Base-by-base conservation (phyloP, 129 eudicot genomes). In the Arctium lappa region DNA sequence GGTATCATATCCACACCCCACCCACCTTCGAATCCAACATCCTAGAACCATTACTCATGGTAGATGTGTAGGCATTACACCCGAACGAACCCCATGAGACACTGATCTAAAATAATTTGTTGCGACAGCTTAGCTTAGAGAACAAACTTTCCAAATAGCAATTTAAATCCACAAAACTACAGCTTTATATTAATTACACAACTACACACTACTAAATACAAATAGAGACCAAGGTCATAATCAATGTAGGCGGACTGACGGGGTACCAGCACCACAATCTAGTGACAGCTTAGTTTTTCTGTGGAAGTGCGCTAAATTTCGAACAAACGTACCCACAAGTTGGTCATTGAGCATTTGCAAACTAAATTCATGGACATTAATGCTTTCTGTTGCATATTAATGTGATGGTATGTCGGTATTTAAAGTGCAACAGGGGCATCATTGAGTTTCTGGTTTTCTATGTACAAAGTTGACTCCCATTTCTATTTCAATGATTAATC, bases 381-480 rank as follows among this genome's bases (percentile, higher is more conserved):
- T 60, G 37, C 3, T 77, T 77, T 60, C 10, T 60, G 8, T 62
- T 15, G 22, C 37, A 15, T 65, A 66, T 29, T 39, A 16, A 37
- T 37, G 37, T 78, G 42, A 62, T 68, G n/a, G 27, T 37, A 36
- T 62, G 22, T 65, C 9, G 53, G 81, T 78, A 29, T 63, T n/a
- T 78, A 65, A 66, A 62, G 60, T 65, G 74, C 73, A 78, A 78
- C 36, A 22, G 62, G 63, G 29, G 68, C 29, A 60, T 60, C 9
- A 60, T n/a, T 60, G 68, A 66, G 65, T 31, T 66, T 66, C 63
- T 11, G 18, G 74, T 66, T 32, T 38, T 39, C 65, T 16, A 66
- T 79, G 74, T 68, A 29, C 39, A 79, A 78, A 30, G 74, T 79
- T 65, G 69, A 27, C 74, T 39, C 40, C 44, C 62, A 66, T 11